Evolutionary conservation across 768 basidiomycete genomes (phyloP), one percentile per base, ranked within the genome.

Genomic region (Leucocoprinus leucothites): DNA sequence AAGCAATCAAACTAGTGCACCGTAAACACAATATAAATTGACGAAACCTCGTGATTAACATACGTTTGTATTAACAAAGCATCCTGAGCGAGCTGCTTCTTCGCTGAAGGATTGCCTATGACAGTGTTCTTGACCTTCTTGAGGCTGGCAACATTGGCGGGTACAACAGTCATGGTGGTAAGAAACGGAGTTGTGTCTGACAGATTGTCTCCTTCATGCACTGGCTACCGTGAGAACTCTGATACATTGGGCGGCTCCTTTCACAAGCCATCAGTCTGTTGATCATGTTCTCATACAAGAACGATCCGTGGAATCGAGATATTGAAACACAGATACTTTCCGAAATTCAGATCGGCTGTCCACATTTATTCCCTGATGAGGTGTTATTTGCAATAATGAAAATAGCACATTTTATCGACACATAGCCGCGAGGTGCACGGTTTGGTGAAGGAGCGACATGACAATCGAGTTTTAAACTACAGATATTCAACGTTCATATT

Each of bases 101-200:
- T 92, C 1, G 87, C 86, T 0, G 82, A 79, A 0, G 87, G 89
- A 58, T 91, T 92, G 1, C 90, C 90, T 36, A 91, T 91, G 47
- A 91, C 85, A 1, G 76, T 66, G 67, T 91, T 91, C 70, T 91
- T 91, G 57, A 82, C 77, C 57, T 76, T 72, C 70, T 89, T 91
- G 59, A 90, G 80, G 48, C 68, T 69, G 16, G 74, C 58, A 24
- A 73, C 51, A 24, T 24, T 56, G 47, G 49, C 41, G 13, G 54
- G 54, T 9, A 56, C 35, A 40, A 56, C 48, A 18, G 54, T 56
- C 54, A 56, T 56, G 47, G n/a, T 44, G 47, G 47, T 21, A 31
- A 41, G 51, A 40, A 35, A 19, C 48, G 22, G 54, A 49, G 54
- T 38, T 16, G 45, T 21, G 25, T 14, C 45, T 47, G 40, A 41